Base-by-base conservation (phyloP, 1,139 yeast genomes). In the Pichiaceae sp. region DNA sequence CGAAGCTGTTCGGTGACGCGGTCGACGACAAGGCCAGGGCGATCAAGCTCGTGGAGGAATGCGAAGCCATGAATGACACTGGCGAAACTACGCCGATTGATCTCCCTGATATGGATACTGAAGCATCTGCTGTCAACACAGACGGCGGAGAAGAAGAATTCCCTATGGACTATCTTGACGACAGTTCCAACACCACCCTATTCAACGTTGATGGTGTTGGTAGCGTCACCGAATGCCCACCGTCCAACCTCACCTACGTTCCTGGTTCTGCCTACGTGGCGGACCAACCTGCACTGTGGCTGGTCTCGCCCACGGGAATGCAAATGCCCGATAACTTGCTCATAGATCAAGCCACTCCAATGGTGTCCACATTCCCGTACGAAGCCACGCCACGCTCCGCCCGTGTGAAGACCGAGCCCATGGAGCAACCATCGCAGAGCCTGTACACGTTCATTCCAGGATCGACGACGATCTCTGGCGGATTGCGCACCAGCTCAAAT, bases 111-210 rank as follows among this genome's bases (percentile, higher is more conserved):
- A 18, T 9, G 14, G 12, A 29, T 9, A 19, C 24, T 18, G 14
- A 8, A 9, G 2, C n/a, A 4, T 12, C 24, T 12, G 16, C 12
- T 8, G 12, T 5, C 16, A 17, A 27, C 12, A 20, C 12, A 18
- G n/a, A n/a, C n/a, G 15, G 34, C 5, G 30, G 35, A 12, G 40
- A 43, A n/a, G 81, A 76, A 45, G 86, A 78, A 49, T 78, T 79
- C 56, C 86, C 87, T 2, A 57, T 79, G 40, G 87, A 79, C 48
- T 79, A 77, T 50, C 66, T 68, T 12, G 58, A 57, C 19, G 60
- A 17, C 23, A 7, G 9, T 7, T 17, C 31, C 7, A n/a, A n/a
- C n/a, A n/a, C n/a, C n/a, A 17, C 25, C 16, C 31, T 19, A 4
- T 26, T 12, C 15, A 29, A 37, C 12, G 38, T 36, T 9, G 29